Base-by-base conservation (phyloP, 1,284 basidiomycete genomes). In the Serendipita sp. region DNA sequence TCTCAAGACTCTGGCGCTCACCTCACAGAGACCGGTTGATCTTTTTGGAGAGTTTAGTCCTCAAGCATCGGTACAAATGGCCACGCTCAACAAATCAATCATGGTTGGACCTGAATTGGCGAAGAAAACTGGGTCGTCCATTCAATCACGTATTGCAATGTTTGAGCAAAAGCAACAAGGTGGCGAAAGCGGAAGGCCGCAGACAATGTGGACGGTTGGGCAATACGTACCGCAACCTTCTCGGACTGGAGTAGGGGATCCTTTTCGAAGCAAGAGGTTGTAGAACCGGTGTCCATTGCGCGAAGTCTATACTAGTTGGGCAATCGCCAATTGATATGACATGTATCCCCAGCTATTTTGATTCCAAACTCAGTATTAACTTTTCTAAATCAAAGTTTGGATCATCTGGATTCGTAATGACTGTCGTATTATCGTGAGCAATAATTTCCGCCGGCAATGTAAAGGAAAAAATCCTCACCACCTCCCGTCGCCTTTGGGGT, bases 341-440 rank as follows among this genome's bases (percentile, higher is more conserved):
- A 41, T 41, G 38, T 41, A 13, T 13, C 45, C 45, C 17, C n/a
- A n/a, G 45, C 45, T 49, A 35, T 34, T 32, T 58, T 58, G 53
- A 30, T 79, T 89, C 88, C 80, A 83, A 87, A 72, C 83, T 82
- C 60, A 77, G 78, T 72, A 98, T 73, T 67, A 97, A 78, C 77
- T 93, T 93, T 80, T 98, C 95, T 72, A 98, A 80, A 80, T 99
- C 94, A 77, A 99, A 99, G 68, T 83, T 85, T 66, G 94, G 91
- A 76, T 95, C 87, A 71, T 98, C 93, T 60, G 93, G 91, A 78
- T 99, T 84, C 67, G 91, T 89, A 69, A 95, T 77, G 69, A 93
- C 91, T 92, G 74, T 22, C 66, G 64, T 67, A 61, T 64, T 26
- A 43, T 38, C 50, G 5, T 65, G 41, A 58, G 38, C 66, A 50